Evolutionary conservation across 1,139 yeast species (phyloP), one percentile per base, ranked within the genome.

Genomic region (Scheffersomyces illinoinensis): DNA sequence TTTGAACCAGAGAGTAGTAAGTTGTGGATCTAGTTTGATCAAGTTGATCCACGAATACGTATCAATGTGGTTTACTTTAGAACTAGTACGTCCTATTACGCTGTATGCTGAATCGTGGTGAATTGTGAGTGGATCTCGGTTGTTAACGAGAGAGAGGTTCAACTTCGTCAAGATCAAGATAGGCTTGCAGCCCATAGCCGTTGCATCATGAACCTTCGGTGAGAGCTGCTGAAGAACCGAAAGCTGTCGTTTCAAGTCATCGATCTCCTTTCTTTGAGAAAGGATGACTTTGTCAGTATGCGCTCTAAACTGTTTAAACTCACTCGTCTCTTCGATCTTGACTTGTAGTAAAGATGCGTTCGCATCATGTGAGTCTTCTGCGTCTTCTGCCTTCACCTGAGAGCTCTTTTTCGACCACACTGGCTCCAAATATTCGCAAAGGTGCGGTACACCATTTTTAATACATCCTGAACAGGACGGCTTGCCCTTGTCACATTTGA

Each of bases 381-480:
- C 18, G 17, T 19, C n/a, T 17, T 48, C 56, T 10, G 6, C 56
- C 4, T 21, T 18, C 5, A 46, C 56, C 14, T 18, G 51, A 43
- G 47, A 17, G 20, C 33, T 52, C 10, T 53, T 53, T 19, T 56
- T 57, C 17, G 71, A 67, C 85, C 85, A 81, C 43, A 69, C 74
- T 0, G 85, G 84, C 54, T 78, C 83, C 18, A 77, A 58, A 59
- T 79, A 81, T 55, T 76, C 75, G 64, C 85, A 81, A 47, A 78
- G 64, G 64, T 80, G 82, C 43, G 75, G 74, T 33, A 79, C 84
- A 6, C 81, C 80, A 61, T 79, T 78, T 58, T 72, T 72, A 3
- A 73, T 68, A 68, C 85, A 81, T 8, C 83, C 83, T 1, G 81
- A 75, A 65, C 85, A 81, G 1, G 78, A 69, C 2, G 85, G 85